phyloP scores from a whole-genome alignment of 495 filamentous ascomycete genomes.

The Xylaria sp. region DNA sequence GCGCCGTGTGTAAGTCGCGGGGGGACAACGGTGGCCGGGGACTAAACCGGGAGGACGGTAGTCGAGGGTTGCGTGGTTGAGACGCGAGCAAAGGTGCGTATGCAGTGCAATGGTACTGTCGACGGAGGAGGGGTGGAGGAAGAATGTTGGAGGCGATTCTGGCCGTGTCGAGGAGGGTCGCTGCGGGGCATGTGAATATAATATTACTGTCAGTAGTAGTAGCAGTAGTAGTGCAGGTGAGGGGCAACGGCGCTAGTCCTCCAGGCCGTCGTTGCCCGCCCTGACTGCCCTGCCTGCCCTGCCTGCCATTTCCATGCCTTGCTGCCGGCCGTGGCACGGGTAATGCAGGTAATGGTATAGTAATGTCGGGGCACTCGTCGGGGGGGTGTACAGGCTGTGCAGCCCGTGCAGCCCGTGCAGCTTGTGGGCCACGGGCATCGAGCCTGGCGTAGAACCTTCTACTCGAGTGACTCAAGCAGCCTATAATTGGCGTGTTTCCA shows the following conservation, averaged over 20 bases:
- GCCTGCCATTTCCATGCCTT: not conserved
- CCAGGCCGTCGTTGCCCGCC: slow-evolving; percentile 16
- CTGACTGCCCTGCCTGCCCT: not conserved
- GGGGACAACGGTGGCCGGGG: not conserved
- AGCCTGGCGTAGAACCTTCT: slow-evolving; percentile 48
- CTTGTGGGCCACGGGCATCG: slow-evolving; percentile 15
- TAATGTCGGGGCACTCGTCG: too few species aligned
- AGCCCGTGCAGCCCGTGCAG: not conserved
- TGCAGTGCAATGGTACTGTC: not conserved
- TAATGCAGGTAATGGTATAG: not conserved
- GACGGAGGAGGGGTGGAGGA: not conserved
- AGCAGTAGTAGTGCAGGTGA: not conserved
- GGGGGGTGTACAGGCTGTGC: not conserved
- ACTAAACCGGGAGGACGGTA: not conserved
- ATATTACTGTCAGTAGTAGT: too few species aligned
- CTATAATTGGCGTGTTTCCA: slow-evolving; percentile 40
- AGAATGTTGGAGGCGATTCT: slow-evolving; percentile 24
- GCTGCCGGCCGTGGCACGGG: not conserved
- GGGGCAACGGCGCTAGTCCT: slow-evolving; percentile 19
- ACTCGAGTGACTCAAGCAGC: slow-evolving; percentile 44
- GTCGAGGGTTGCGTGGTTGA: slow-evolving; percentile 8
- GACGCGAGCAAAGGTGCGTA: not conserved
- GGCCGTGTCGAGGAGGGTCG: slow-evolving; percentile 29
- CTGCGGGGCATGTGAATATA: slow-evolving; percentile 28
- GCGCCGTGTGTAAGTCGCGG: slow-evolving; percentile 22